Percentiles rank a stretch among this genome's conserved stretches.
Conservation (phyloP, 495 filamentous ascomycete genomes). For the Baudoinia panamericana region DNA sequence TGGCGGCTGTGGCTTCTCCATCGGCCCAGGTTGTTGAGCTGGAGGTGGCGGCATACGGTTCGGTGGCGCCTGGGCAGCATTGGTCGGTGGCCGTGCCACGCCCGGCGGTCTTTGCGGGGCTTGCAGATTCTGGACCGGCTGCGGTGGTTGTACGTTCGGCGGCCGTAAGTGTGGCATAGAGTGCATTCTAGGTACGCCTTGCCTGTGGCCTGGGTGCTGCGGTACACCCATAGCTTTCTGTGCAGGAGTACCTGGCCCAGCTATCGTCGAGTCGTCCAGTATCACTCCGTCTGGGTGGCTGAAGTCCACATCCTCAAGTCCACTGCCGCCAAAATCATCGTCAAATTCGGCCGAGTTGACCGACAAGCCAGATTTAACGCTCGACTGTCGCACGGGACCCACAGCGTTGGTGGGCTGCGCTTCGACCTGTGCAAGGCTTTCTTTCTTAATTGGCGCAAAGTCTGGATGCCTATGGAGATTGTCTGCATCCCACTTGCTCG, state of each 20-base stretch:
- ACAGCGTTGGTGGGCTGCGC: constrained; percentile 20
- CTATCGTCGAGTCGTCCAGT: constrained; percentile 10
- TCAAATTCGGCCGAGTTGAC: constrained; percentile 31
- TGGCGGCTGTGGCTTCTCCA: constrained; percentile 1
- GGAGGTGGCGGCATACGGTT: constrained; percentile 7
- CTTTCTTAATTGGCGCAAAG: constrained; percentile 51
- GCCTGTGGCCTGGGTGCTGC: constrained; percentile 10
- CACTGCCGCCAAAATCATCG: constrained; percentile 57
- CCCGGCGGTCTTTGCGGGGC: constrained; percentile 11
- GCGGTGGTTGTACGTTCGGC: constrained; percentile 17
- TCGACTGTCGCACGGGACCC: constrained; percentile 14
- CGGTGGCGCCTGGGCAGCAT: not conserved
- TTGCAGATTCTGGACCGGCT: not conserved
- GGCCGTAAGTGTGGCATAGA: constrained; percentile 24
- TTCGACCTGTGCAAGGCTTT: constrained; percentile 29
- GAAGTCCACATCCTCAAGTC: constrained; percentile 30
- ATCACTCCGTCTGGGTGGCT: constrained; percentile 17
- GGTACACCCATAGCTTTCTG: constrained; percentile 2
- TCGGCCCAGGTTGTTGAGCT: not conserved
- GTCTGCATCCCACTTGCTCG: constrained; percentile 55
- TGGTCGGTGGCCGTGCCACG: constrained; percentile 8
- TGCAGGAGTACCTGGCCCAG: constrained; percentile 16
- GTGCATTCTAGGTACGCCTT: constrained; percentile 20
- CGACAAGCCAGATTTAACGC: constrained; percentile 16
- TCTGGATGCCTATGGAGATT: constrained; percentile 72